phyloP scores from a whole-genome alignment of 2,329 filamentous ascomycete species.

The Rosellinia necatrix region DNA sequence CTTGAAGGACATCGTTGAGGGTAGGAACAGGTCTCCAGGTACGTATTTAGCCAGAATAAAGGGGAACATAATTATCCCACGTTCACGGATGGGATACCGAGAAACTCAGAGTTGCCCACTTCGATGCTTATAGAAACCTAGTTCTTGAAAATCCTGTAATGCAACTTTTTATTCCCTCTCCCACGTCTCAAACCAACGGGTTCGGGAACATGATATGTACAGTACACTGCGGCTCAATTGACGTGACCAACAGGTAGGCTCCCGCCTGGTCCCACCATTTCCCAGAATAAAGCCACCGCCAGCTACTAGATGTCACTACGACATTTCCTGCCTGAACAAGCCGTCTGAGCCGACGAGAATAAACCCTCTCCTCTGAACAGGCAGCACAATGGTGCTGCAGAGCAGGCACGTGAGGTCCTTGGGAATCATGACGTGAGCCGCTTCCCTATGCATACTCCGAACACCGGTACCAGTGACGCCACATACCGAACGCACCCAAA shows the following conservation, averaged over 20 bases:
- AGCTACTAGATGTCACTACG: slow-evolving; percentile 16
- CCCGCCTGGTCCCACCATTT: slow-evolving; percentile 11
- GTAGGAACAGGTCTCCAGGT: no score
- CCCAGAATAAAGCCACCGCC: slow-evolving; percentile 15
- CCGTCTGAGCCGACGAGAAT: slow-evolving; percentile 7
- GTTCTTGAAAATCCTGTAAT: slow-evolving; percentile 30
- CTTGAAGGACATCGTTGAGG: no score
- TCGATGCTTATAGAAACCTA: slow-evolving; percentile 3
- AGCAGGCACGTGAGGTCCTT: slow-evolving; percentile 10
- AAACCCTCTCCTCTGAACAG: slow-evolving; percentile 6
- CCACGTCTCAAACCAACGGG: slow-evolving; percentile 29
- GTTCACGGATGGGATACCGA: no score
- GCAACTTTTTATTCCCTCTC: slow-evolving; percentile 32
- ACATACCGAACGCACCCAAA: slow-evolving; percentile 25
- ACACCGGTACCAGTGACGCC: slow-evolving; percentile 27
- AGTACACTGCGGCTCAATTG: slow-evolving; percentile 25
- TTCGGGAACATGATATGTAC: slow-evolving; percentile 37
- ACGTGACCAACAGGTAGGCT: slow-evolving; percentile 16
- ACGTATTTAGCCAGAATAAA: no score
- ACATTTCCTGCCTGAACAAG: slow-evolving; percentile 7
- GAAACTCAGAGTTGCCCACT: not conserved
- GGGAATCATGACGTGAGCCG: slow-evolving; percentile 23
- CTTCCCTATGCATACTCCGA: slow-evolving; percentile 25
- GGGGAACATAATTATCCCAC: no score
- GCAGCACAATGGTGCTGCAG: slow-evolving; percentile 11